A percentile compares a stretch with the other conserved stretches of the same genome.
Conservation (phyloP, 2,329 filamentous ascomycete species). For the Nemania sp. region DNA sequence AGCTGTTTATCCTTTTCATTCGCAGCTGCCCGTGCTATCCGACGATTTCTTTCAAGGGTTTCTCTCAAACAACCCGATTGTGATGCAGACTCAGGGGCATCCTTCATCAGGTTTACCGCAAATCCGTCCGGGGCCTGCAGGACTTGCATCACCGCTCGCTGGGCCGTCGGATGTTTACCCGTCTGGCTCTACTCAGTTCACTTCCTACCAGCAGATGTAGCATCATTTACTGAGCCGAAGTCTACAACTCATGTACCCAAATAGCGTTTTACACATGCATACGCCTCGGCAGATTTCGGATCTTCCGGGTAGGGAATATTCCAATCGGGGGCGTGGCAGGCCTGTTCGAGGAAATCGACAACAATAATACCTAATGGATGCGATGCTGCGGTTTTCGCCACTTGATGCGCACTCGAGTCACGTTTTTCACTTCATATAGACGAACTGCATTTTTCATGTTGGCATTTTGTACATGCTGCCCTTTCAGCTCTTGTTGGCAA, state of each 20-base stretch:
- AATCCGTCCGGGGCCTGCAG: constrained; percentile 21
- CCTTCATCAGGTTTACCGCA: constrained; percentile 23
- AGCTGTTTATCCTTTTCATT: constrained; percentile 23
- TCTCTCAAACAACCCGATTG: neutral
- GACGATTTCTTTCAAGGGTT: constrained; percentile 24
- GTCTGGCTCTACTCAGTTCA: constrained; percentile 25
- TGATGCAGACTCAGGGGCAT: constrained; percentile 22
- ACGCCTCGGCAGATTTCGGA: no score
- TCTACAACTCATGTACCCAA: constrained; percentile 4
- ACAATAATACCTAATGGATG: neutral
- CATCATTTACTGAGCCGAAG: constrained; percentile 21
- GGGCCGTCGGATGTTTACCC: constrained; percentile 28
- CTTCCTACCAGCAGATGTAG: constrained; percentile 34
- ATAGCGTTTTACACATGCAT: neutral
- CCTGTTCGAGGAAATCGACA: no score
- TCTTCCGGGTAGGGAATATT: no score
- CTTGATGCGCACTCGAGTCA: neutral
- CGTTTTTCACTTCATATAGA: constrained; percentile 23
- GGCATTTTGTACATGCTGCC: no score
- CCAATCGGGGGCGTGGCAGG: no score
- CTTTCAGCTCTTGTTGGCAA: constrained; percentile 7
- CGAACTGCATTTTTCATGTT: constrained; percentile 11
- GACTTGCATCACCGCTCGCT: constrained; percentile 31
- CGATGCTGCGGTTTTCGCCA: constrained; percentile 2
- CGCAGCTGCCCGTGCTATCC: constrained; percentile 20